These are phyloP conservation scores for Coffea humblotiana DNA, from an alignment of 305 asterid species.

Conservation along the genomic window DNA sequence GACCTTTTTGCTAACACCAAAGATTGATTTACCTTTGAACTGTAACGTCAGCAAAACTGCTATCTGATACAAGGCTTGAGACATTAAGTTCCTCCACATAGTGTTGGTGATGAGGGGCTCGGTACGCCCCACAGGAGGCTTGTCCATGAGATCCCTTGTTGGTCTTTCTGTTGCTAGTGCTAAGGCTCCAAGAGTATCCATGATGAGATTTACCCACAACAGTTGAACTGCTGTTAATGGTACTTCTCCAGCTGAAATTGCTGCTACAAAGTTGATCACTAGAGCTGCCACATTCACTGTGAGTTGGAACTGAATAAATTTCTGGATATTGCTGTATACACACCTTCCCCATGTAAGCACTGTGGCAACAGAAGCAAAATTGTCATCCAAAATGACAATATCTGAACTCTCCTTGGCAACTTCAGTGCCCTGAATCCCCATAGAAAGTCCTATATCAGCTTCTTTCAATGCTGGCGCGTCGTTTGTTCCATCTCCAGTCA, in stretches of 20 bases:
- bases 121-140: constrained; percentile 46
- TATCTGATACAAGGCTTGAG: constrained; percentile 62
- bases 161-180: constrained; percentile 71
- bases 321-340: constrained; percentile 49
- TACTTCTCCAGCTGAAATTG: constrained; percentile 59
- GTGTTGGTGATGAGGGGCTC: constrained; percentile 56
- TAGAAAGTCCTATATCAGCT: constrained; percentile 65
- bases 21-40: constrained; percentile 48
- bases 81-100: constrained; percentile 64
- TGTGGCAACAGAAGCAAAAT: constrained; percentile 49
- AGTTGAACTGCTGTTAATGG: constrained; percentile 67
- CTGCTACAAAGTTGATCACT: constrained; percentile 58
- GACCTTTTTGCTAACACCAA: constrained; percentile 34
- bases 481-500: constrained; percentile 61
- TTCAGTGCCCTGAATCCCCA: constrained; percentile 72
- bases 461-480: constrained; percentile 64
- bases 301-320: constrained; percentile 61
- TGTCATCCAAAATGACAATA: constrained; percentile 51
- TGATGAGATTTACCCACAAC: constrained; percentile 68
- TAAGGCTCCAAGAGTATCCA: constrained; percentile 69
- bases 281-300: constrained; percentile 66
- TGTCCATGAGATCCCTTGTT: constrained; percentile 52
- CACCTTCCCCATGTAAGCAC: constrained; percentile 62
- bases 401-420: constrained; percentile 61
- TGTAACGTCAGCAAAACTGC: constrained; percentile 42